Evolutionary conservation across 345 rosid species (phyloP).

Genomic region (Heritiera fomes): DNA sequence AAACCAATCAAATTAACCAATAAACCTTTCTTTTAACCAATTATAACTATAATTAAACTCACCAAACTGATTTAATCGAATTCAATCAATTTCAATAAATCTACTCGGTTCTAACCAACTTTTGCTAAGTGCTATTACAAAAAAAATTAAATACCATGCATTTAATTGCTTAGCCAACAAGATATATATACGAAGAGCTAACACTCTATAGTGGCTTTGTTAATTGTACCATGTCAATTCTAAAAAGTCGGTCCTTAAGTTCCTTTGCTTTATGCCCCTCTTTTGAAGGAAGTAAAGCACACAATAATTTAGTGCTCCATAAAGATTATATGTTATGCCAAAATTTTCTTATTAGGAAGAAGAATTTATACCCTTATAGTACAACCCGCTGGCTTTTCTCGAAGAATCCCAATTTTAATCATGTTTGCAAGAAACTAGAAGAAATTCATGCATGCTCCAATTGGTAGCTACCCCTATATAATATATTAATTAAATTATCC

Average conservation of each 20-base stretch:
- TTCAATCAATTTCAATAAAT: too few relatives aligned
- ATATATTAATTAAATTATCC: too few relatives aligned
- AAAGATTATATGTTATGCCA: background rate
- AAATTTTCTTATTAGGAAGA: background rate
- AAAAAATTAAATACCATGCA: background rate
- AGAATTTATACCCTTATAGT: background rate
- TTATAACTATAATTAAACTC: too few relatives aligned
- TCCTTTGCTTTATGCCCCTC: slow-evolving; percentile 11
- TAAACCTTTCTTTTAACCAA: too few relatives aligned
- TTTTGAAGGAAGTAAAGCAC: background rate
- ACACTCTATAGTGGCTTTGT: background rate
- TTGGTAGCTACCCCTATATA: background rate
- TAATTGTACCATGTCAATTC: background rate
- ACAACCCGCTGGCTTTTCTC: background rate
- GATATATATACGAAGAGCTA: background rate
- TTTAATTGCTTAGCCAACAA: slow-evolving; percentile 12
- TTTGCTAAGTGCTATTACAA: too few relatives aligned
- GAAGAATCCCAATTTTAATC: background rate
- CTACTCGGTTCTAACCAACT: too few relatives aligned
- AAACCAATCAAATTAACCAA: too few relatives aligned
- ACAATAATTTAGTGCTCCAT: background rate
- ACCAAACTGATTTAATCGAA: too few relatives aligned
- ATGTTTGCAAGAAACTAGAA: background rate
- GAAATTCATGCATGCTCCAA: background rate
- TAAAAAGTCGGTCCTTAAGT: background rate